Evolutionary conservation across 192 early-diverging fungal species (phyloP).

Genomic region (Physocladia obscura): DNA sequence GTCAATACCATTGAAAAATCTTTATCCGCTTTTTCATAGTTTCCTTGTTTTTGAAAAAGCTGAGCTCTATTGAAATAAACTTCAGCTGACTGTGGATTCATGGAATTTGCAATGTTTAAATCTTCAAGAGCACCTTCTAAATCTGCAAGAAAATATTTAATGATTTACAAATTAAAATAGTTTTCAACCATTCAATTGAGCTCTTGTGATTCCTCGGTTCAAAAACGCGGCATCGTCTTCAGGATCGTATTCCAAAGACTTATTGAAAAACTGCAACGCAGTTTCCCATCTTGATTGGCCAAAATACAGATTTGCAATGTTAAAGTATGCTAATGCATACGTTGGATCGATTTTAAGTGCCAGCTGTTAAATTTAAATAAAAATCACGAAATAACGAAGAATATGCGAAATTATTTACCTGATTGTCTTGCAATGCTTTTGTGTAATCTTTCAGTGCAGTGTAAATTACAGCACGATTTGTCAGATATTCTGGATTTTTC

Average conservation of each 20-base stretch:
- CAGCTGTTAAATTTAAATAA: slow-evolving; percentile 23
- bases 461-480: slow-evolving; percentile 52
- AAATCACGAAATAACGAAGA: not conserved
- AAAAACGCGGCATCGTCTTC: slow-evolving; percentile 34
- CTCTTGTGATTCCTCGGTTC: slow-evolving; percentile 52
- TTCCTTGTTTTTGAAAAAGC: slow-evolving; percentile 32
- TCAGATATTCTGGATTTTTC: slow-evolving; percentile 48
- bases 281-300: slow-evolving; percentile 47
- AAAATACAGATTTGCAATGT: slow-evolving; percentile 54
- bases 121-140: slow-evolving; percentile 38
- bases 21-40: slow-evolving; percentile 44
- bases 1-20: slow-evolving; percentile 46
- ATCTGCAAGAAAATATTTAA: slow-evolving; percentile 37
- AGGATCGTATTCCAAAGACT: slow-evolving; percentile 36
- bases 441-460: slow-evolving; percentile 46
- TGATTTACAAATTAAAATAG: not conserved
- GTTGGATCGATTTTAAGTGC: slow-evolving; percentile 46
- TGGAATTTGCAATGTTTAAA: slow-evolving; percentile 28
- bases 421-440: slow-evolving; percentile 53
- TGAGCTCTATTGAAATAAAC: slow-evolving; percentile 46
- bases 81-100: slow-evolving; percentile 33
- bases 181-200: slow-evolving; percentile 35
- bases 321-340: slow-evolving; percentile 52
- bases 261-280: slow-evolving; percentile 40
- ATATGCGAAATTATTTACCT: slow-evolving; percentile 31